Evolutionary conservation across 2,329 filamentous ascomycete genomes (phyloP).

Genomic region (Malbranchea cinnamomea): DNA sequence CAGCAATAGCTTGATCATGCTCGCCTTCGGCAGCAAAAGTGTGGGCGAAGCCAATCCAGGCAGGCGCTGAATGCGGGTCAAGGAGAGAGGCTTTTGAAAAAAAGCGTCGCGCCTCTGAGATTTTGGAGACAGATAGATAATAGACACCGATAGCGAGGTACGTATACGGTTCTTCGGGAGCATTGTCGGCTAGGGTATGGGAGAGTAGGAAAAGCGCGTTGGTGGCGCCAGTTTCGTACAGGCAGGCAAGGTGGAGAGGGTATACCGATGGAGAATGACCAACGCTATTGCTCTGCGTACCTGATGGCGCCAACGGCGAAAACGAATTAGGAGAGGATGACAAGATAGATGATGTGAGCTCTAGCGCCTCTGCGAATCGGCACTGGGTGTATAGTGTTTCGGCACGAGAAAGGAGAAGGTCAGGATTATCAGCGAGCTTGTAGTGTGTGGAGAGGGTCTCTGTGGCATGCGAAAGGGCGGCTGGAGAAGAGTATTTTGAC

Average conservation of each 20-base stretch:
- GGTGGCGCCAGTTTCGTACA: conserved; percentile 74
- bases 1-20: conserved; percentile 94
- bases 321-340: conserved; percentile 68
- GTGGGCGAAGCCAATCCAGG: conserved; percentile 98
- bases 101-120: conserved; percentile 85
- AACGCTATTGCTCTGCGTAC: conserved; percentile 21
- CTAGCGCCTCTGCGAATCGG: conserved; percentile 73
- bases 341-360: conserved; percentile 70
- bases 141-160: conserved; percentile 94
- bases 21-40: conserved; percentile 96
- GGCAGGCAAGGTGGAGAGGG: conserved; percentile 77
- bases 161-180: conserved; percentile 78
- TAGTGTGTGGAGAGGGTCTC: conserved; percentile 92
- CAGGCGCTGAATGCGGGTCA: conserved; percentile 91
- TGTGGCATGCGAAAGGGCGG: conserved; percentile 67
- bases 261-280: conserved; percentile 46
- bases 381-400: conserved; percentile 92
- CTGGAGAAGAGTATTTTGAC: conserved; percentile 85
- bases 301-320: conserved; percentile 13
- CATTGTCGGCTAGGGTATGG: conserved; percentile 81
- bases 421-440: conserved; percentile 68
- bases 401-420: conserved; percentile 77
- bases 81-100: conserved; percentile 97
- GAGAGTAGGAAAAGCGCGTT: conserved; percentile 84
- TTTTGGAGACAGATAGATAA: conserved; percentile 77